Base-by-base conservation (phyloP, 2,329 filamentous ascomycete species). In the Cyphellophora attinorum region DNA sequence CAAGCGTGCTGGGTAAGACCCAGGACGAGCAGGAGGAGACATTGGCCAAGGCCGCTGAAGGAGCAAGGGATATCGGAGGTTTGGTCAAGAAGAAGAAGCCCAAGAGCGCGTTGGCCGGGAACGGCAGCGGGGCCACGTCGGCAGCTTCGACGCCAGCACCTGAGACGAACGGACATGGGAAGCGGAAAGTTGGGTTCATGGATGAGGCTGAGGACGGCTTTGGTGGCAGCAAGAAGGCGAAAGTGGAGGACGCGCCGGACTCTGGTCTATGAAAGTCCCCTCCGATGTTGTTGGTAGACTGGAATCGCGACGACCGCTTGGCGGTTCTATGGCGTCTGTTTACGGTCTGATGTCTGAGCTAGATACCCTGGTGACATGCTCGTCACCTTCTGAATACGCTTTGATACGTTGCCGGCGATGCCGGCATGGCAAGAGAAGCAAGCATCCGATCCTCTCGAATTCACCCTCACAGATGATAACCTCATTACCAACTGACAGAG, bases 31-130 rank as follows among this genome's bases (percentile, higher is more conserved):
- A 74, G 47, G 63, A 68, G 41, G 65, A 65, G 12, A 61, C 64
- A 33, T 56, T 78, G 15, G 66, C 70, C 14, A 66, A 74, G 41
- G 72, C 65, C 8, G 68, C 67, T 2, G 65, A 67, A 45, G 58
- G 56, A 11, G 75, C 75, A 5, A 79, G 70, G 31, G 75, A 80
- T 51, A 57, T 80, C 5, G 71, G 64, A 11, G 64, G 68, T 1
- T 55, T 79, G 33, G 68, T 79, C 5, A 72, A 71, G 40, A 71
- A 64, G 50, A 72, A 73, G 56, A 59, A 62, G 39, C 50, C 49
- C n/a, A 51, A 49, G 29, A 30, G 13, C 16, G 19, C 38, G 5
- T 32, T 30, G 18, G 36, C 28, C 12, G 41, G 37, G 5, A 37
- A 35, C 11, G 33, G 40, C 10, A 44, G 41, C 28, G 39, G 37